Conservation (phyloP, 371 early-diverging fungal species). For the Dentiscutata heterogama region DNA sequence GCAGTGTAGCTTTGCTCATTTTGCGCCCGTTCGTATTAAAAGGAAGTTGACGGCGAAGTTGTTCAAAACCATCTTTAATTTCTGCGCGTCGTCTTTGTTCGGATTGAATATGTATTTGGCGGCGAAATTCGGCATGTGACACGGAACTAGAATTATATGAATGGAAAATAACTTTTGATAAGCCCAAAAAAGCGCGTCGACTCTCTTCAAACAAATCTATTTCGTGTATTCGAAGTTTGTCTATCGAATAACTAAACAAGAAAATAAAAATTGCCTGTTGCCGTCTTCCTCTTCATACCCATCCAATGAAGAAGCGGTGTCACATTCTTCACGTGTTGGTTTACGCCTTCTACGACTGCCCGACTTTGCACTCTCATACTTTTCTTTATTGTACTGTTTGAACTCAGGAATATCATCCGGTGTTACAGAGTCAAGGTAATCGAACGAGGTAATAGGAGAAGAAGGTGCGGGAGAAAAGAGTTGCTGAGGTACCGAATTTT, state of each 20-base stretch:
- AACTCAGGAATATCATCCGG: conserved; percentile 39
- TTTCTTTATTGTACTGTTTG: conserved; percentile 42
- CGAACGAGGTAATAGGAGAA: background rate
- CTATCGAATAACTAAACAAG: no score
- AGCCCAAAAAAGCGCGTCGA: no score
- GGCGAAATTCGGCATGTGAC: conserved; percentile 58
- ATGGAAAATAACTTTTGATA: no score
- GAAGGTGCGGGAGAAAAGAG: background rate
- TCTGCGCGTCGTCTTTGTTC: conserved; percentile 70
- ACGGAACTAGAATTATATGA: conserved; percentile 5
- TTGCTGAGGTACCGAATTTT: background rate
- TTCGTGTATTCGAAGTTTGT: no score
- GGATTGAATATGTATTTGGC: conserved; percentile 70
- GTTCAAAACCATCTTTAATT: conserved; percentile 71
- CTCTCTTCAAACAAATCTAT: no score
- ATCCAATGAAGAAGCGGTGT: conserved; percentile 44
- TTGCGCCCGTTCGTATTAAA: conserved; percentile 62
- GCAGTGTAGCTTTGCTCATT: conserved; percentile 65
- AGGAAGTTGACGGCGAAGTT: conserved; percentile 63
- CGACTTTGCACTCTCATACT: conserved; percentile 43
- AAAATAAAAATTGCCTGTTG: background rate
- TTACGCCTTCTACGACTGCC: conserved; percentile 40
- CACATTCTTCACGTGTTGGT: conserved; percentile 42
- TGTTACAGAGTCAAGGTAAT: background rate
- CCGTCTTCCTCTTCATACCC: conserved; percentile 41